These are phyloP conservation scores for Saccharomyces hybrid DNA, from an alignment of 1,139 yeast species.

Conservation along the genomic window DNA sequence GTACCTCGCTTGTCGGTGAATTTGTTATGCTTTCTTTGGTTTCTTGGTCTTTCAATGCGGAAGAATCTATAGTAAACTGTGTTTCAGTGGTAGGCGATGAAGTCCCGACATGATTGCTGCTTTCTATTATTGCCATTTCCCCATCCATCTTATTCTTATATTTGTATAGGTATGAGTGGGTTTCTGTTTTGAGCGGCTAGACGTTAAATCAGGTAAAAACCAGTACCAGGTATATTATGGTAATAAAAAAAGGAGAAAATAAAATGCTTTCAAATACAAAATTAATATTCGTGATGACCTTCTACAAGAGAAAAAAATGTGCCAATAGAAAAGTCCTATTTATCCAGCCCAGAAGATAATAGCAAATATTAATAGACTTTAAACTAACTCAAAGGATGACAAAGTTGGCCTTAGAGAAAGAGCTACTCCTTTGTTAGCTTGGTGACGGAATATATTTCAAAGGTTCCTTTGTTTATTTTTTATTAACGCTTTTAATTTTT, in stretches of 20 bases:
- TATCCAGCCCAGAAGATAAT: not conserved
- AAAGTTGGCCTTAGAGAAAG: not conserved
- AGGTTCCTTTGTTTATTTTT: not conserved
- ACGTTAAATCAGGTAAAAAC: not conserved
- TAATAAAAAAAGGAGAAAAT: not conserved
- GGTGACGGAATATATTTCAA: not conserved
- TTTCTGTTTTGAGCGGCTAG: not conserved
- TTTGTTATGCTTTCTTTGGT: not conserved
- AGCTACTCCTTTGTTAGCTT: not conserved
- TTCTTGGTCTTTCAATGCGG: not conserved
- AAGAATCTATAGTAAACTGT: not conserved
- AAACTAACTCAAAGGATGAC: not conserved
- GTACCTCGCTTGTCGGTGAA: not conserved
- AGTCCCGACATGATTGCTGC: not conserved
- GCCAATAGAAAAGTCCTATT: not conserved
- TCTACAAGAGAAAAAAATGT: not conserved
- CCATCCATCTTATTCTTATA: not conserved
- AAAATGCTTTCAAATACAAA: not conserved
- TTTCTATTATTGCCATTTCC: not conserved
- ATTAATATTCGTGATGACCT: not conserved
- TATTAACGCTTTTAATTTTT: not conserved
- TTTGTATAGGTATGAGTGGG: not conserved
- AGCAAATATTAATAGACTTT: not conserved
- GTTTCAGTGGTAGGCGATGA: not conserved
- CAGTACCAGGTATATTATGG: not conserved